Conservation (phyloP, 1,284 basidiomycete species). For the Volvariella surrecta region DNA sequence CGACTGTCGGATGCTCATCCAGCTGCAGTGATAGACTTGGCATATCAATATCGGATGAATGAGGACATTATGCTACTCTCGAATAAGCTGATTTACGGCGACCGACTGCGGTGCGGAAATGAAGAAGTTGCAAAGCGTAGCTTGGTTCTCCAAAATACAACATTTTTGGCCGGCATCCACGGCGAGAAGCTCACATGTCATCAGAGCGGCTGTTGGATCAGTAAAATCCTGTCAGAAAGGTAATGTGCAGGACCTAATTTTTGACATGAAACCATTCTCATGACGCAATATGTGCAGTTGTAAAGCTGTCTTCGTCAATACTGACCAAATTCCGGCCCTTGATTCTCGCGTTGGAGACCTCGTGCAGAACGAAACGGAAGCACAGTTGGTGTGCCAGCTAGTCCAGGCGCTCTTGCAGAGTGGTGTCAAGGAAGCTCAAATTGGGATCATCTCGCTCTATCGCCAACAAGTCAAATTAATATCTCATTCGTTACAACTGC, state of each 20-base stretch:
- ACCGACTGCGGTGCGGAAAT: conserved; percentile 74
- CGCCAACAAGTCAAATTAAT: conserved; percentile 92
- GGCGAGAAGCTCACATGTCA: conserved; percentile 6
- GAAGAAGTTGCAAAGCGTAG: conserved; percentile 55
- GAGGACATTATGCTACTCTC: conserved; percentile 92
- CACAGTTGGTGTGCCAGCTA: conserved; percentile 53
- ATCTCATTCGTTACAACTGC: conserved; percentile 43
- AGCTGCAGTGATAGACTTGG: conserved; percentile 73
- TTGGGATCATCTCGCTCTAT: conserved; percentile 89
- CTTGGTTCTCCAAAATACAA: conserved; percentile 44
- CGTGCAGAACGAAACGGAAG: conserved; percentile 85
- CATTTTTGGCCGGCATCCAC: conserved; percentile 35
- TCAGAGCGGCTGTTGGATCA: conserved; percentile 59
- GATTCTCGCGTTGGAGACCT: conserved; percentile 84
- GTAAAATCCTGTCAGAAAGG: conserved; percentile 57
- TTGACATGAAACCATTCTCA: neutral
- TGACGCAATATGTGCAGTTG: conserved; percentile 35
- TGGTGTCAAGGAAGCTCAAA: conserved; percentile 62
- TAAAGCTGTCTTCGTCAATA: conserved; percentile 90
- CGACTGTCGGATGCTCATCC: conserved; percentile 83
- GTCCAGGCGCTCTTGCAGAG: conserved; percentile 53
- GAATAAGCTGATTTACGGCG: conserved; percentile 83
- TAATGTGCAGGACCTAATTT: conserved; percentile 20
- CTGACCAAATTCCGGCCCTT: conserved; percentile 66
- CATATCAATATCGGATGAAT: conserved; percentile 95